These are phyloP conservation scores for Globisporangium alternatum DNA, from an alignment of 352 stramenopile genomes.

Conservation along the genomic window DNA sequence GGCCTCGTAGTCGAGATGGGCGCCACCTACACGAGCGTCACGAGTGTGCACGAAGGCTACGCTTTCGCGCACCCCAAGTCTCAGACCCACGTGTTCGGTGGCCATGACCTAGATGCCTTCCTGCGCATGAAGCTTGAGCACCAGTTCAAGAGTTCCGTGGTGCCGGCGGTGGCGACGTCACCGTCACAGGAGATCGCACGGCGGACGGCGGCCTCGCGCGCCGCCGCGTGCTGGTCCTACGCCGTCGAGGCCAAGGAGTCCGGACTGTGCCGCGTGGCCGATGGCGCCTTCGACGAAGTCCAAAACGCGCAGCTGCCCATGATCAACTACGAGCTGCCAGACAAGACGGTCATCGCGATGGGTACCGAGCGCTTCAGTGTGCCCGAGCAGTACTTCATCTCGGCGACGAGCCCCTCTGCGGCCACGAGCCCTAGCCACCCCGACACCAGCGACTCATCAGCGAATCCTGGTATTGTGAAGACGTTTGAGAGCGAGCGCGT, in stretches of 20 bases:
- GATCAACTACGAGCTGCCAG: slow-evolving; percentile 79
- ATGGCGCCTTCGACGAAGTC: slow-evolving; percentile 64
- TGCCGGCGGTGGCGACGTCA: slow-evolving; percentile 14
- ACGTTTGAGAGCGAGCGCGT: slow-evolving; percentile 3
- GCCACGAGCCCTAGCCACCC: background rate
- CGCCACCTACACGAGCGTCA: slow-evolving; percentile 72
- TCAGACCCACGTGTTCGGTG: slow-evolving; percentile 55
- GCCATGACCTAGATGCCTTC: slow-evolving; percentile 65
- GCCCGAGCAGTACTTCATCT: slow-evolving; percentile 86
- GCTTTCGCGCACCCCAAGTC: slow-evolving; percentile 65
- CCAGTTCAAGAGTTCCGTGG: slow-evolving; percentile 25
- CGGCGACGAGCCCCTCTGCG: slow-evolving; percentile 4
- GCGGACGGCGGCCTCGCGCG: background rate
- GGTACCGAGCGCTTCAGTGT: slow-evolving; percentile 87
- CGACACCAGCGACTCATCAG: background rate
- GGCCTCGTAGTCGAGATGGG: slow-evolving; percentile 81
- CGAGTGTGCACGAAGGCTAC: slow-evolving; percentile 77
- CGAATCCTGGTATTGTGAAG: slow-evolving; percentile 2
- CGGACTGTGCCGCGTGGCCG: slow-evolving; percentile 64
- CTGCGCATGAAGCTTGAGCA: slow-evolving; percentile 49
- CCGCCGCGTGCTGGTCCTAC: slow-evolving; percentile 40
- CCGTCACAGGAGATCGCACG: slow-evolving; percentile 26
- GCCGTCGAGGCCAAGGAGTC: slow-evolving; percentile 75
- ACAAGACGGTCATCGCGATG: slow-evolving; percentile 81
- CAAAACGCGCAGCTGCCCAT: slow-evolving; percentile 71